Evolutionary conservation across 192 early-diverging fungal genomes (phyloP), one percentile per base, ranked within the genome.

Genomic region (Haplosporangium gracile): DNA sequence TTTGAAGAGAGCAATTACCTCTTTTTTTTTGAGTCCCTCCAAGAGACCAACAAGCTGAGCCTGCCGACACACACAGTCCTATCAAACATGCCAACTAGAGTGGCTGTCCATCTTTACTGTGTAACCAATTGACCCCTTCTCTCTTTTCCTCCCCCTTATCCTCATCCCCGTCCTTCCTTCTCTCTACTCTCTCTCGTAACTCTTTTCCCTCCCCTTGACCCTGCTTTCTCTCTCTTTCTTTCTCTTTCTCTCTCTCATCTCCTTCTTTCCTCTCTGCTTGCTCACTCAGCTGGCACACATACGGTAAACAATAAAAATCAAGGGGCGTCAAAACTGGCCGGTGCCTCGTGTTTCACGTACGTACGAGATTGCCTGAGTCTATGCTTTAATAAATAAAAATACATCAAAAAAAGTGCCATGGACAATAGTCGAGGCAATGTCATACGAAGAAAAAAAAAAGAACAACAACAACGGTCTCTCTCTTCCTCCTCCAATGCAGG

Each of bases 1-100:
- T 65, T 32, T 13, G n/a, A 65, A 29, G 60, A 65, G 60, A 65
- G 60, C 60, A 65, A 65, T 65, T 65, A 65, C 16, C n/a, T 65
- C 57, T 60, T 60, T 60, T 10, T 26, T 63, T 22, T 22, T 51
- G 49, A 51, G 20, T 51, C 20, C 49, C 49, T 51, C 16, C 18
- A 39, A 70, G 8, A 40, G 22, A n/a, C 69, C 24, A 65, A 65
- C 60, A 65, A 65, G 60, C 60, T 65, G 60, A 65, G 60, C 60
- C 60, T 65, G 60, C 60, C 60, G 10, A 29, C 29, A 65, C 29
- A 51, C 18, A 16, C 47, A 16, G 11, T 16, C 10, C 47, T 16
- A 49, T 49, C 42, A 43, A 43, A 43, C 42, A 43, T 43, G 42
- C 42, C 42, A 43, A 49, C 47, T 49, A 49, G 47, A 16, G 15